phyloP scores from a whole-genome alignment of 768 basidiomycete species.

The Calvatia gigantea region DNA sequence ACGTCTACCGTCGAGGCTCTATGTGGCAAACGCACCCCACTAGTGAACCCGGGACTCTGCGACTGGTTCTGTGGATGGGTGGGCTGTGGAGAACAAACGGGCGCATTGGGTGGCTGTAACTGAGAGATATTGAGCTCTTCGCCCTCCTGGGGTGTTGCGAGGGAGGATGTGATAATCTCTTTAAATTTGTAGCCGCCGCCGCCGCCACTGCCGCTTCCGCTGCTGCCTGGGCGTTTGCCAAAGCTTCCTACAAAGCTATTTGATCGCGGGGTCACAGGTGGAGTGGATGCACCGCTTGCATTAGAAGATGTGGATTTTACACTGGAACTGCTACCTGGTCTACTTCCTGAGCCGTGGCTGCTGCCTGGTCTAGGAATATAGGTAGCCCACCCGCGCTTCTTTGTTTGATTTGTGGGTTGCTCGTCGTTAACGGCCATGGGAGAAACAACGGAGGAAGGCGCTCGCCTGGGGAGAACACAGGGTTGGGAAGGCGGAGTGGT shows the following conservation, averaged over 20 bases:
- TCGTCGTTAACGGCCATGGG: constrained; percentile 19
- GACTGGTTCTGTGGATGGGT: not conserved
- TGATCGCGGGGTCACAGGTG: not conserved
- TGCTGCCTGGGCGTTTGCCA: constrained; percentile 13
- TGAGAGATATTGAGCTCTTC: constrained; percentile 20
- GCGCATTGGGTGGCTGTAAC: constrained; percentile 10
- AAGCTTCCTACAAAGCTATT: constrained; percentile 11
- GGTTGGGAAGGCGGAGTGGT: not conserved
- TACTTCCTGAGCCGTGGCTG: constrained; percentile 19
- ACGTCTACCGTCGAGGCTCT: not conserved
- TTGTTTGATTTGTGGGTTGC: constrained; percentile 10
- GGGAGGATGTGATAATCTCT: constrained; percentile 16
- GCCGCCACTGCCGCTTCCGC: constrained; percentile 8
- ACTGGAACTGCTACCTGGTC: not conserved
- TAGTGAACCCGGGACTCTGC: not conserved
- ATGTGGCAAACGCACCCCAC: not conserved
- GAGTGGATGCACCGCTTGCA: not conserved
- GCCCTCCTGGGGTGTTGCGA: constrained; percentile 27
- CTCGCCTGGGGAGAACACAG: constrained; percentile 10
- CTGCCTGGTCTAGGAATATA: constrained; percentile 33
- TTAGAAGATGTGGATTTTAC: not conserved
- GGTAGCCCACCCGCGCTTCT: constrained; percentile 34
- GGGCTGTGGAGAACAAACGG: not conserved
- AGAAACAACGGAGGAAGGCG: constrained; percentile 16
- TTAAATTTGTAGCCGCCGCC: constrained; percentile 11